Conservation (phyloP, 148 eudicot species). For the Vaccinium myrtillus region DNA sequence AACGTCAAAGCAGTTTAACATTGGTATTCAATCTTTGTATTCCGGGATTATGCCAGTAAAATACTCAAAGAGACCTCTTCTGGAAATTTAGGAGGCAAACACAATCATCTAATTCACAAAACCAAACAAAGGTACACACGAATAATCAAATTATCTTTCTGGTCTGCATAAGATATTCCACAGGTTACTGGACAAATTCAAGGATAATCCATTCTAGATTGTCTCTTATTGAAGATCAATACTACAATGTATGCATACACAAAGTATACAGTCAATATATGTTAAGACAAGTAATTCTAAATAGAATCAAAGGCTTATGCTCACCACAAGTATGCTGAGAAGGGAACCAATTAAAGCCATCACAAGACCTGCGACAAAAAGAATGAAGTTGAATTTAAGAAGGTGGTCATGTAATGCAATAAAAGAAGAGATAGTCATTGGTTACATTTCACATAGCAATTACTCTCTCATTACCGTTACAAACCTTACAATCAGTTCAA, state of each 20-base stretch:
- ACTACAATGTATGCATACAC: neutral
- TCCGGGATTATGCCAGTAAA: neutral
- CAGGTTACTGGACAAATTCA: neutral
- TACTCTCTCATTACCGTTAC: neutral
- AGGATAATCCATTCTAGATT: neutral
- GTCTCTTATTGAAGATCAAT: neutral
- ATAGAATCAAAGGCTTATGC: neutral
- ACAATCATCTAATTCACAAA: neutral
- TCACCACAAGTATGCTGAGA: slow-evolving; percentile 87
- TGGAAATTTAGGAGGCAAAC: neutral
- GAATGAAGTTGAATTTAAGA: neutral
- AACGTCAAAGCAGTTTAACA: neutral
- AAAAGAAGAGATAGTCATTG: neutral
- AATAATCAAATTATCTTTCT: neutral
- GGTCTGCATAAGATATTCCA: neutral
- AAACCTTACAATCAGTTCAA: neutral
- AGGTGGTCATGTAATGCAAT: slow-evolving; percentile 3
- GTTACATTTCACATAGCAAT: neutral
- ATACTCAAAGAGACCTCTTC: neutral
- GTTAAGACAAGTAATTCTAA: neutral
- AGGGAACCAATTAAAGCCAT: slow-evolving; percentile 89
- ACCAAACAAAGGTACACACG: neutral
- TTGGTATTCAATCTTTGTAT: neutral
- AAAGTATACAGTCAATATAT: neutral
- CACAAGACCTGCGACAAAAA: slow-evolving; percentile 61